A percentile compares a stretch with the other conserved stretches of the same genome.
These are phyloP conservation scores for Neonectria faginata DNA, from an alignment of 2,329 filamentous ascomycete genomes.

Conservation along the genomic window DNA sequence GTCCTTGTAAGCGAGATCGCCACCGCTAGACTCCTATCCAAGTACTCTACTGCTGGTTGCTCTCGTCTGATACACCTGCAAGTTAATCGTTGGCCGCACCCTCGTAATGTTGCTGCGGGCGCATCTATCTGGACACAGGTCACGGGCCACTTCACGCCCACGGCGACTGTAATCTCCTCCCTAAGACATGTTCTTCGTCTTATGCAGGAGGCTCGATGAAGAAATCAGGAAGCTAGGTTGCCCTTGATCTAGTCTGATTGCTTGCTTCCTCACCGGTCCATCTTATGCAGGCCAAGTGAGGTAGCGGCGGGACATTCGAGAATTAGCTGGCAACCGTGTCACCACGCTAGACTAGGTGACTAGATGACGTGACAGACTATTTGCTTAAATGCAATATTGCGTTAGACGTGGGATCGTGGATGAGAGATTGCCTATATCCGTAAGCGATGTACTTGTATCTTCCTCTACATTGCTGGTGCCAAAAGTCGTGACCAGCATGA, in stretches of 20 bases:
- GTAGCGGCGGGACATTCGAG: not conserved
- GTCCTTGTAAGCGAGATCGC: not conserved
- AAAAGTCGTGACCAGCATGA: too few relatives aligned
- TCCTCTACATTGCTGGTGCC: too few relatives aligned
- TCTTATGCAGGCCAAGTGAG: not conserved
- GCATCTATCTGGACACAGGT: not conserved
- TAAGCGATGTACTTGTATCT: too few relatives aligned
- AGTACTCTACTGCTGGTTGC: too few relatives aligned
- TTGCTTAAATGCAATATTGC: not conserved
- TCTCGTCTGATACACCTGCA: too few relatives aligned
- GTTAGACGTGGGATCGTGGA: too few relatives aligned
- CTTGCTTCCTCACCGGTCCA: not conserved
- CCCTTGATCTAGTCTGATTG: not conserved
- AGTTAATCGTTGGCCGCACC: too few relatives aligned
- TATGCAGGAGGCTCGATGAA: not conserved
- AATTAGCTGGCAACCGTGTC: not conserved
- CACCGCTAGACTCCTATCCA: too few relatives aligned
- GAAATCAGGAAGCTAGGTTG: not conserved
- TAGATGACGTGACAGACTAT: not conserved
- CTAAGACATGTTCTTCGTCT: not conserved
- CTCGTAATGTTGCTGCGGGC: too few relatives aligned
- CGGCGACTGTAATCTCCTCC: not conserved
- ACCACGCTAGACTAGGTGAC: not conserved
- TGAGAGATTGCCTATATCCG: too few relatives aligned
- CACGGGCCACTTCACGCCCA: not conserved